Evolutionary conservation across 1,139 yeast species (phyloP).

Genomic region (Candida sp.): DNA sequence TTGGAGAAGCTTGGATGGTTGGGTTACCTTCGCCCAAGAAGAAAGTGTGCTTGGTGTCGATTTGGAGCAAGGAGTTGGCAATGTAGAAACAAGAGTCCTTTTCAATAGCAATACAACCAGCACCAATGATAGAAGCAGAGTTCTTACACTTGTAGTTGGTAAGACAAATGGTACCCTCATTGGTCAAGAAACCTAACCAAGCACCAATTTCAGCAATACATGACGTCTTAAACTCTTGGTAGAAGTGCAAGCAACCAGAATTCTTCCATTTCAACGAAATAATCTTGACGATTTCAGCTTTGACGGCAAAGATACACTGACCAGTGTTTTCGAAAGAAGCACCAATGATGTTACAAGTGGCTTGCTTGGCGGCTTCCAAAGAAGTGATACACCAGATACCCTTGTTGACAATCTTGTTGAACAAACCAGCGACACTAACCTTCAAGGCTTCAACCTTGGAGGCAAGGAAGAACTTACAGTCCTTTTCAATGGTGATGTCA

Average conservation of each 20-base stretch:
- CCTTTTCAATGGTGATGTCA: conserved; percentile 3
- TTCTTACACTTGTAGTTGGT: conserved; percentile 2
- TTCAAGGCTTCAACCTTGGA: conserved; percentile 4
- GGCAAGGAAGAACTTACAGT: conserved; percentile 4
- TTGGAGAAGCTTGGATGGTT: conserved; percentile 6
- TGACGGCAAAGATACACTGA: conserved; percentile 2
- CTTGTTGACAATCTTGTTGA: conserved; percentile 2
- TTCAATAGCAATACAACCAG: conserved; percentile 5
- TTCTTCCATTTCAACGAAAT: neutral
- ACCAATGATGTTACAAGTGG: conserved; percentile 4
- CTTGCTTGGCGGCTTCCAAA: neutral
- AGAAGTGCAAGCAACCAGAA: conserved; percentile 2
- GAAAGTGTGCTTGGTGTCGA: conserved; percentile 3
- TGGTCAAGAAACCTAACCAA: neutral
- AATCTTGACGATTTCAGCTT: neutral
- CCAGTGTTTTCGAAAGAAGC: conserved; percentile 4
- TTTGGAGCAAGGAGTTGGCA: conserved; percentile 2
- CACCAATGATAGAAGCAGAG: neutral
- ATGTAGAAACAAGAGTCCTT: conserved; percentile 1
- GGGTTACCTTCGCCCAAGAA: conserved; percentile 5
- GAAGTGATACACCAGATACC: conserved; percentile 3
- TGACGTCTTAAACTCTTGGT: conserved; percentile 2
- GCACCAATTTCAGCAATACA: conserved; percentile 3
- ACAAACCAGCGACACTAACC: neutral
- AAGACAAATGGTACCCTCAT: conserved; percentile 4